These are phyloP conservation scores for Amanita muscaria DNA, from an alignment of 768 basidiomycete genomes.

Conservation along the genomic window DNA sequence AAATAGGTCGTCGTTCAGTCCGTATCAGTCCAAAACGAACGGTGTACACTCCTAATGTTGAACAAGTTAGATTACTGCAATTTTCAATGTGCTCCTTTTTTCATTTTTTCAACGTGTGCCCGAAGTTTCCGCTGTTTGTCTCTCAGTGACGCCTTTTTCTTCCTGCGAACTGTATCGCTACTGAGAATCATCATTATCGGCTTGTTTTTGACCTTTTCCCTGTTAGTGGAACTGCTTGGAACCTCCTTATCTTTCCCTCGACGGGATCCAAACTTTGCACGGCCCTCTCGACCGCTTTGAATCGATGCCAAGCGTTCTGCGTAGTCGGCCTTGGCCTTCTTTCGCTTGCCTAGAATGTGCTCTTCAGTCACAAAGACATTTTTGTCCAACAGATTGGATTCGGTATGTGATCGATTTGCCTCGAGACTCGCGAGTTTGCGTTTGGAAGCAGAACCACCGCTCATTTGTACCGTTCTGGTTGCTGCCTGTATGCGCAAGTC, in stretches of 20 bases:
- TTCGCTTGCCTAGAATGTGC: slow-evolving; percentile 89
- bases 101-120: not conserved
- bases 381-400: slow-evolving; percentile 18
- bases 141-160: slow-evolving; percentile 74
- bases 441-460: slow-evolving; percentile 51
- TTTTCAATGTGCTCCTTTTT: not conserved
- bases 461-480: slow-evolving; percentile 54
- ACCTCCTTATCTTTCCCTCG: slow-evolving; percentile 85
- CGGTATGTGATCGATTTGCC: slow-evolving; percentile 49
- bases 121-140: slow-evolving; percentile 54
- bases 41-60: no score
- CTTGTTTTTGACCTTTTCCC: slow-evolving; percentile 89
- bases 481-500: slow-evolving; percentile 82
- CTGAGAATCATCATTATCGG: slow-evolving; percentile 91
- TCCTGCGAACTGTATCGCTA: slow-evolving; percentile 66
- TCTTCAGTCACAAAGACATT: slow-evolving; percentile 56
- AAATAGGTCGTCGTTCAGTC: no score
- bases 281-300: slow-evolving; percentile 86
- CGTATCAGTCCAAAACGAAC: no score
- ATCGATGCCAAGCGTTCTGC: slow-evolving; percentile 89
- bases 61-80: slow-evolving; percentile 18
- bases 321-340: slow-evolving; percentile 90
- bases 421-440: slow-evolving; percentile 83
- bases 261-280: slow-evolving; percentile 84
- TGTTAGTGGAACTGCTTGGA: slow-evolving; percentile 83